Base-by-base conservation (phyloP, 2,329 filamentous ascomycete species). In the Venturia asperata region DNA sequence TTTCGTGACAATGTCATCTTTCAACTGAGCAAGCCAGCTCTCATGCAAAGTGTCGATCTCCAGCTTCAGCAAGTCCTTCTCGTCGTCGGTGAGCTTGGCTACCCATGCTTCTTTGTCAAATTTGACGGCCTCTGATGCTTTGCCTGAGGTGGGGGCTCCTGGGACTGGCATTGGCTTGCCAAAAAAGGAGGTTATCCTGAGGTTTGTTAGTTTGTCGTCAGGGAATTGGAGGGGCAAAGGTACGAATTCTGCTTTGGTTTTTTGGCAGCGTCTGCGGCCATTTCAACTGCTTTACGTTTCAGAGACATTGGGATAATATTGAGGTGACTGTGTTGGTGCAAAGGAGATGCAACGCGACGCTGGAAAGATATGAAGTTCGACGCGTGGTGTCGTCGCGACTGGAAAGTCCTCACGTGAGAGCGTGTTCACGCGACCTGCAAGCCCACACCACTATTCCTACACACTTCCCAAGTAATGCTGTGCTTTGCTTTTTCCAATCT, bases 21-120 rank as follows among this genome's bases (percentile, higher is more conserved):
- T 96, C 66, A 99, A 82, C 68, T 90, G 87, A 19, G 87, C 87
- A 68, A 99, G 81, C 93, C 94, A 99, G 79, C 88, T 95, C 67
- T 92, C 90, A 73, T 97, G 85, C 67, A 99, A 79, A 0, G 92
- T 97, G 56, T 95, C 86, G 70, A 99, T 96, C 79, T 99, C 94
- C 49, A 99, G 83, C 72, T 89, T 82, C 61, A 99, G 82, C 60
- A 97, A 81, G 63, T 88, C 82, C 73, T 86, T 91, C 76, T 97
- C 91, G 78, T 99, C 94, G 0, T 84, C 77, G 0, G 85, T 92
- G 68, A 99, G 81, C 66, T 85, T 84, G 24, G 85, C 84, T n/a
- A 92, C 82, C 94, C 94, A 99, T 77, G 89, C 91, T 58, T 85
- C 85, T 80, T 96, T 97, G 80, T 97, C 84, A 74, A 97, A 97